Percentiles rank a stretch among this genome's conserved stretches.
phyloP scores from a whole-genome alignment of 1,284 basidiomycete genomes.

The Rhodofomes roseus region DNA sequence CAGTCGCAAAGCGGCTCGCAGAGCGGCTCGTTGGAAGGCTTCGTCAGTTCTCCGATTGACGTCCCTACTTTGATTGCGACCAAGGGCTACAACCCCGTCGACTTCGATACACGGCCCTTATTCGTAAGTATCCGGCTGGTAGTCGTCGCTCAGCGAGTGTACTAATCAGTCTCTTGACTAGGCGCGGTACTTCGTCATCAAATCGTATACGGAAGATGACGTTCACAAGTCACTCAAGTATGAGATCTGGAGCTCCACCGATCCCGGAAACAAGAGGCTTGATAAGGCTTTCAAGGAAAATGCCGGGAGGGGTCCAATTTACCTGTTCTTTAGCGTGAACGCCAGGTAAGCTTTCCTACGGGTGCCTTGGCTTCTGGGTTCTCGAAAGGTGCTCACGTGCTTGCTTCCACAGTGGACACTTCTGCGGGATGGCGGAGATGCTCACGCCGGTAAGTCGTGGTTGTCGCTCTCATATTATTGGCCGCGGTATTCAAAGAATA shows the following conservation, averaged over 20 bases:
- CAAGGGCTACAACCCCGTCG: conserved; percentile 89
- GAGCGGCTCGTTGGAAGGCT: conserved; percentile 22
- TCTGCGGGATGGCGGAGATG: conserved; percentile 98
- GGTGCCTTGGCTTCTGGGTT: neutral
- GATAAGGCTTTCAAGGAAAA: conserved; percentile 95
- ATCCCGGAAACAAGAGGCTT: conserved; percentile 91
- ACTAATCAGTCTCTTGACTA: conserved; percentile 23
- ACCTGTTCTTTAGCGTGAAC: conserved; percentile 96
- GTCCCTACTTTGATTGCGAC: conserved; percentile 81
- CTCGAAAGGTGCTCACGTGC: conserved; percentile 6
- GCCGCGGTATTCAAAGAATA: neutral
- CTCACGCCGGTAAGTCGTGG: conserved; percentile 61
- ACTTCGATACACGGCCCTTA: conserved; percentile 78
- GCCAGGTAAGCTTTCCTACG: conserved; percentile 51
- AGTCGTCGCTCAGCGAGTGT: neutral
- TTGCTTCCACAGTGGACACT: conserved; percentile 67
- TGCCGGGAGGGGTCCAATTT: conserved; percentile 83
- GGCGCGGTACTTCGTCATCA: conserved; percentile 95
- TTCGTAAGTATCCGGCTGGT: conserved; percentile 48
- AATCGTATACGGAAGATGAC: conserved; percentile 96
- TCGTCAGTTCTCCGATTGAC: conserved; percentile 68
- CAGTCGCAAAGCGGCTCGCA: conserved; percentile 28
- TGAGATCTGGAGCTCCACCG: conserved; percentile 96
- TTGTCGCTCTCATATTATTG: neutral
- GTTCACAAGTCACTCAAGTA: conserved; percentile 96